Conservation (phyloP, 805 yeast genomes). For the Hagleromyces aurorensis region DNA sequence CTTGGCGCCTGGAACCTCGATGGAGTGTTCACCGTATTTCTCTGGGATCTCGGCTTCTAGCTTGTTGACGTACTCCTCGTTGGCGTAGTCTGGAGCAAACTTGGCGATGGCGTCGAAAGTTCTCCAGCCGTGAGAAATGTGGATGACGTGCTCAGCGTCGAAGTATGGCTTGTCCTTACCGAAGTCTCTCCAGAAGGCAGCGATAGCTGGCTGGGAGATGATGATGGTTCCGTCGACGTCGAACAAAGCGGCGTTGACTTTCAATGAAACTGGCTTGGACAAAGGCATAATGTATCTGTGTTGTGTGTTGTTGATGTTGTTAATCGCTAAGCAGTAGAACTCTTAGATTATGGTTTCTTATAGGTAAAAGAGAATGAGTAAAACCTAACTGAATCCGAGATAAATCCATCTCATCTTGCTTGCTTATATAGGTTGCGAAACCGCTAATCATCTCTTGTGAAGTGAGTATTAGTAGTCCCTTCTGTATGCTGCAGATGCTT, state of each 20-base stretch:
- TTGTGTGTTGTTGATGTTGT: background rate
- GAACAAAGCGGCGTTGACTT: constrained; percentile 49
- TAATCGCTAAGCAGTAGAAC: too few relatives aligned
- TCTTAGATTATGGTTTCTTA: too few relatives aligned
- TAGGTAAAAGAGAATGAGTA: too few relatives aligned
- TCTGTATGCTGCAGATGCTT: too few relatives aligned
- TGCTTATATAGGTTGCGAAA: too few relatives aligned
- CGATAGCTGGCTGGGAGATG: constrained; percentile 75
- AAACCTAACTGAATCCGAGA: too few relatives aligned
- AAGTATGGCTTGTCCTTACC: constrained; percentile 60
- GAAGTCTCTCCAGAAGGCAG: constrained; percentile 72
- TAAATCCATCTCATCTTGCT: too few relatives aligned
- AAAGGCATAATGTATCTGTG: constrained; percentile 14
- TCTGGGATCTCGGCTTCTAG: constrained; percentile 66
- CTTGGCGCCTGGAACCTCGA: constrained; percentile 69
- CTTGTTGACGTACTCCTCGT: constrained; percentile 52
- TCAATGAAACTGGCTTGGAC: constrained; percentile 28
- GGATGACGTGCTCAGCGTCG: constrained; percentile 61
- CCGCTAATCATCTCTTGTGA: too few relatives aligned
- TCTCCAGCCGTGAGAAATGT: constrained; percentile 76
- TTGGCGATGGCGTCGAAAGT: constrained; percentile 69
- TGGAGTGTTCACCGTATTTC: constrained; percentile 64
- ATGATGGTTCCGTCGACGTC: constrained; percentile 87
- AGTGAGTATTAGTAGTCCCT: too few relatives aligned
- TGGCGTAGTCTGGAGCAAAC: constrained; percentile 70